Base-by-base conservation (phyloP, 1,284 basidiomycete genomes). In the Sphagnurus paluster region DNA sequence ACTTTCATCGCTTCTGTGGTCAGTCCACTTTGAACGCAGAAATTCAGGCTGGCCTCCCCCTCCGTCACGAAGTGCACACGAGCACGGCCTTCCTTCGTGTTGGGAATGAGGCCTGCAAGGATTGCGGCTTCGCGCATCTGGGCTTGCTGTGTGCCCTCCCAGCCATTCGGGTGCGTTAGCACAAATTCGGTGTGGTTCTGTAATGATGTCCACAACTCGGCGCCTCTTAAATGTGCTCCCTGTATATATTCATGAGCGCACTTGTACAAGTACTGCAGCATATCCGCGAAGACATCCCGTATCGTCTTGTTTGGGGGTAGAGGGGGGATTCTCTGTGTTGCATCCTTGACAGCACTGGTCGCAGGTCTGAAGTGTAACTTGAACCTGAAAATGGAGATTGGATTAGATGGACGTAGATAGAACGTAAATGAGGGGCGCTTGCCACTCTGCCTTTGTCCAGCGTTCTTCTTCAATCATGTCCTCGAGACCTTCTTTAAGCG, bases 371-470 rank as follows among this genome's bases (percentile, higher is more conserved):
- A 60, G 53, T 80, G 67, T 0, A 83, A 58, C 55, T 83, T 82
- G 67, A 80, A 83, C 80, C 80, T n/a, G n/a, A n/a, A n/a, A n/a
- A n/a, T n/a, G n/a, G n/a, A n/a, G n/a, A n/a, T n/a, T n/a, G n/a
- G n/a, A n/a, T n/a, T n/a, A n/a, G n/a, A n/a, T n/a, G n/a, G n/a
- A n/a, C n/a, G n/a, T n/a, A n/a, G n/a, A 11, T n/a, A n/a, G 11
- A 32, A 10, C n/a, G n/a, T n/a, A n/a, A n/a, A n/a, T n/a, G n/a
- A n/a, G n/a, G n/a, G n/a, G n/a, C n/a, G n/a, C 8, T 37, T 45
- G 79, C 80, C 79, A 82, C 59, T 78, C 73, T 0, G 75, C 70
- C 28, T 70, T 75, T 4, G 65, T 56, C 66, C 75, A 74, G 4
- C 66, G 62, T 40, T 77, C 67, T 3, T 79, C 75, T 39, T 75